Evolutionary conservation across 805 yeast species (phyloP).

Genomic region (Sporopachydermia lactativora): DNA sequence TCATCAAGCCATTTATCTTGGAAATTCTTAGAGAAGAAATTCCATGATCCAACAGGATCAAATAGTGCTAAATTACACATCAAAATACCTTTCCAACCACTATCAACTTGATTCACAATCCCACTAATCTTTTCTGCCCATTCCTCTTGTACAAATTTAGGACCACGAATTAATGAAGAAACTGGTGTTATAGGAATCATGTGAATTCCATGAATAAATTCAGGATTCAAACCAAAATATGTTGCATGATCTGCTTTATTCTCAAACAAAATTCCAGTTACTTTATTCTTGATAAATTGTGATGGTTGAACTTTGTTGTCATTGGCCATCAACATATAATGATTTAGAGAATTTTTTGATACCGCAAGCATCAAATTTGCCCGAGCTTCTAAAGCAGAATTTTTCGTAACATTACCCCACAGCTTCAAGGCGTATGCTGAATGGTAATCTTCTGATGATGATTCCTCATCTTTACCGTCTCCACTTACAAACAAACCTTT

Average conservation of each 20-base stretch:
- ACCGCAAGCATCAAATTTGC: constrained; percentile 47
- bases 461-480: constrained; percentile 63
- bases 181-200: constrained; percentile 62
- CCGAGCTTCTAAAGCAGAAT: constrained; percentile 35
- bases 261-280: constrained; percentile 56
- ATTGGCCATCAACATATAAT: constrained; percentile 36
- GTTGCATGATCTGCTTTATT: constrained; percentile 64
- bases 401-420: constrained; percentile 50
- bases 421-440: constrained; percentile 54
- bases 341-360: constrained; percentile 37
- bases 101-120: constrained; percentile 30
- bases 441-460: constrained; percentile 58
- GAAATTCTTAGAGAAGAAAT: constrained; percentile 46
- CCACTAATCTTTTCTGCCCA: constrained; percentile 21
- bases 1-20: constrained; percentile 46
- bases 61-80: constrained; percentile 61
- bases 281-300: constrained; percentile 40
- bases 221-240: constrained; percentile 45
- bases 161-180: constrained; percentile 39
- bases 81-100: constrained; percentile 57
- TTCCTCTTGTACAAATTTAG: constrained; percentile 34
- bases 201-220: constrained; percentile 67
- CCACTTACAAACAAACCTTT: constrained; percentile 47
- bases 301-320: constrained; percentile 38
- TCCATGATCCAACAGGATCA: constrained; percentile 51